phyloP scores from a whole-genome alignment of 169 alveolate species.

The Cryptosporidium meleagridis region DNA sequence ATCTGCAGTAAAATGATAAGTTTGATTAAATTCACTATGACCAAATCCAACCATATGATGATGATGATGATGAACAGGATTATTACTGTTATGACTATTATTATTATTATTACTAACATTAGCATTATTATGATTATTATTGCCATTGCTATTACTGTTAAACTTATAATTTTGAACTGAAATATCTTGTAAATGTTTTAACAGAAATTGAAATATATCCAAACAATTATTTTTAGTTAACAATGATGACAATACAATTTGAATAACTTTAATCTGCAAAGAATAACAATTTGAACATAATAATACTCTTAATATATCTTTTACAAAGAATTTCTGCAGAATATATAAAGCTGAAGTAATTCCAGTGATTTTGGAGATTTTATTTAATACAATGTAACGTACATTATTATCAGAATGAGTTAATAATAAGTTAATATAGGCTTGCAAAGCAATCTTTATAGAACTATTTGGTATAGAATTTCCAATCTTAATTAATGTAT shows the following conservation, averaged over 20 bases:
- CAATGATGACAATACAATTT: conserved; percentile 10
- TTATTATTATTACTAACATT: not conserved
- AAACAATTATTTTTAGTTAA: conserved; percentile 60
- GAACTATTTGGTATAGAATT: conserved; percentile 82
- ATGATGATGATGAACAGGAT: not conserved
- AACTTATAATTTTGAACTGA: not conserved
- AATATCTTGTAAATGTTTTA: conserved; percentile 52
- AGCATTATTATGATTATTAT: not conserved
- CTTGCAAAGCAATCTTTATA: conserved; percentile 83
- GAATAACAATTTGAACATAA: conserved; percentile 49
- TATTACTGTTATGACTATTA: not conserved
- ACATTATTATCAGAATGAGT: conserved; percentile 89
- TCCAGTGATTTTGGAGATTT: conserved; percentile 75
- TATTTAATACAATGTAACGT: conserved; percentile 84
- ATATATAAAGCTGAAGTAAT: conserved; percentile 56
- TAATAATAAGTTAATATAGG: conserved; percentile 82
- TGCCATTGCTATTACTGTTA: not conserved
- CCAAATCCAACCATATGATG: not conserved
- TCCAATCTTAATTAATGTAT: conserved; percentile 81
- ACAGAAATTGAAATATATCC: conserved; percentile 47
- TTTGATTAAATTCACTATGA: not conserved
- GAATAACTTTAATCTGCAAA: conserved; percentile 27
- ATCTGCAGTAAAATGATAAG: not conserved
- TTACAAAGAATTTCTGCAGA: conserved; percentile 38
- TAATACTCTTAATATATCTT: conserved; percentile 42